phyloP scores from a whole-genome alignment of 2,329 filamentous ascomycete genomes.

The Cladophialophora carrionii region DNA sequence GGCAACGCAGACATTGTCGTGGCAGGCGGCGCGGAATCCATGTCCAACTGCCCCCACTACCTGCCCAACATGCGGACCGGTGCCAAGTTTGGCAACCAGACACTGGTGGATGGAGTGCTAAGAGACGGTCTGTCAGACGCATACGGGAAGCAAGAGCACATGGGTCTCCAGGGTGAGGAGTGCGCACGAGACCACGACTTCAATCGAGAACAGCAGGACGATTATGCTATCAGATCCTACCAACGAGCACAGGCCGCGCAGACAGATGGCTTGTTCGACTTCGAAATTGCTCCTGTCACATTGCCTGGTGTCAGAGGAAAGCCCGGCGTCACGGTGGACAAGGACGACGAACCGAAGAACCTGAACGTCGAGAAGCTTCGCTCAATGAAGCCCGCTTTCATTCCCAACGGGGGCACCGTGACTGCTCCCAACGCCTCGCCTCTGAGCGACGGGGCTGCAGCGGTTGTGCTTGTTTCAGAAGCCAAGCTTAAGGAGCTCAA shows the following conservation, averaged over 20 bases:
- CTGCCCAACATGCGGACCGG: conserved; percentile 83
- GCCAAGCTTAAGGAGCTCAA: conserved; percentile 89
- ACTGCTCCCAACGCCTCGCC: conserved; percentile 96
- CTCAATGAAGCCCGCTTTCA: conserved; percentile 81
- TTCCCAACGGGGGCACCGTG: conserved; percentile 76
- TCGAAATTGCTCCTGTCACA: conserved; percentile 87
- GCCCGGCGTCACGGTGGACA: conserved; percentile 75
- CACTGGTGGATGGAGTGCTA: conserved; percentile 84
- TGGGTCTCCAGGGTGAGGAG: conserved; percentile 91
- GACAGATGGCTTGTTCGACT: conserved; percentile 76
- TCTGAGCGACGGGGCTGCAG: conserved; percentile 91
- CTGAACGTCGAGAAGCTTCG: conserved; percentile 79
- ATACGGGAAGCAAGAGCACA: conserved; percentile 89
- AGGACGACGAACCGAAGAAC: conserved; percentile 96
- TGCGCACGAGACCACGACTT: conserved; percentile 84
- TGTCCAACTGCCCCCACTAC: conserved; percentile 98
- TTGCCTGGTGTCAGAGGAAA: conserved; percentile 88
- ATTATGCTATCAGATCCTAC: conserved; percentile 94
- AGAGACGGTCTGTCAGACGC: conserved; percentile 94
- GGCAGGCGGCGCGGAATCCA: conserved; percentile 93
- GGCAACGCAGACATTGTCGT: conserved; percentile 91
- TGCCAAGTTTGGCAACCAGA: conserved; percentile 91
- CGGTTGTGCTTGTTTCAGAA: conserved; percentile 91
- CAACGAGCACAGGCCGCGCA: conserved; percentile 88
- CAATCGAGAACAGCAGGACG: conserved; percentile 83